Evolutionary conservation across 768 basidiomycete species (phyloP), one percentile per base, ranked within the genome.

Genomic region (Amanita exitialis): DNA sequence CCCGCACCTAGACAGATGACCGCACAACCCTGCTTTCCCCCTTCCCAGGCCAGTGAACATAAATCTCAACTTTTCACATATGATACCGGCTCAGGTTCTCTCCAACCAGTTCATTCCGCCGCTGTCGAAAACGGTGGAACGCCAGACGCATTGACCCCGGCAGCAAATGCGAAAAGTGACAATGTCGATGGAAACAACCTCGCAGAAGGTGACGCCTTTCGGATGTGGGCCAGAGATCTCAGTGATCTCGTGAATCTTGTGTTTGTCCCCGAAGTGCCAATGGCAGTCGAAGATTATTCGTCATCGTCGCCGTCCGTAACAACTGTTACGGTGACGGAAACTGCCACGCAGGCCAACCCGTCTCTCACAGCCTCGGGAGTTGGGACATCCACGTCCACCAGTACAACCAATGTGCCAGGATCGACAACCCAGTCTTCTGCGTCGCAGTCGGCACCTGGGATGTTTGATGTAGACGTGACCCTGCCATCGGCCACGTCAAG

Each of bases 21-120:
- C 4, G 70, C 78, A 61, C 62, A 71, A 44, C 60, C 58, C 7
- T 87, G 82, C 57, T 53, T 49, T 7, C 50, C 53, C 8, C 32
- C 51, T 7, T 53, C 53, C 12, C 32, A 47, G 10, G 44, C 48
- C 39, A 44, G 46, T 32, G 38, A 54, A 16, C 68, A 74, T 57
- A 64, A 63, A 57, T 80, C 76, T 55, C 86, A 90, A 61, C 56
- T 68, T 4, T 90, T 88, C 62, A 62, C 72, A 28, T 87, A 77
- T 60, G 67, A 82, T 56, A 59, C 65, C 12, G 53, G 49, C 0
- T 75, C 72, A 9, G 75, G 77, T 6, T 64, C 66, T 18, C 59
- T 90, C 49, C 66, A 64, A 23, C 87, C 86, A 3, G 74, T 78
- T 57, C 78, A 76, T 71, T 59, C 61, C 52, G 37, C 58, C 36